Conservation (phyloP, 495 filamentous ascomycete genomes). For the Pyronema omphalodes region DNA sequence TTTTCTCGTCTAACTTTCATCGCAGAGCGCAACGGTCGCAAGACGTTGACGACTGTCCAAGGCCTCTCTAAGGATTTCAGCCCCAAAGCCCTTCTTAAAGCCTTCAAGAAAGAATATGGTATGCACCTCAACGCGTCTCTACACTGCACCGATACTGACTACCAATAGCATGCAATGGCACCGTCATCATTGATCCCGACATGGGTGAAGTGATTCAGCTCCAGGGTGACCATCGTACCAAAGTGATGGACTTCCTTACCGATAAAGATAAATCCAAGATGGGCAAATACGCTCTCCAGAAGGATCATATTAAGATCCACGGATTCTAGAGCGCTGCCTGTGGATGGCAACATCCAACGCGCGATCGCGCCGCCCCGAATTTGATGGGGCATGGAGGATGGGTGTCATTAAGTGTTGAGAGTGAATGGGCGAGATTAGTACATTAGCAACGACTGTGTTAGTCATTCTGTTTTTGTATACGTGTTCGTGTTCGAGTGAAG, state of each 20-base stretch:
- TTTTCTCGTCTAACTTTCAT: slow-evolving; percentile 26
- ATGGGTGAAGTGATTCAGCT: slow-evolving; percentile 99
- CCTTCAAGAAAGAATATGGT: slow-evolving; percentile 99
- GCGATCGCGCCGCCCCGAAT: too few relatives aligned
- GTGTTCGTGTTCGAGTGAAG: too few relatives aligned
- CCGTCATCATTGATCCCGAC: slow-evolving; percentile 88
- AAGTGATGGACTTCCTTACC: slow-evolving; percentile 92
- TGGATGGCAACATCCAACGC: too few relatives aligned
- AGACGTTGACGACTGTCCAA: slow-evolving; percentile 98
- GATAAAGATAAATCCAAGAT: slow-evolving; percentile 94
- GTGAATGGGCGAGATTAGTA: too few relatives aligned
- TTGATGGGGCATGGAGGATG: too few relatives aligned
- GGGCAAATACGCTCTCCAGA: slow-evolving; percentile 25
- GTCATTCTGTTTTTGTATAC: too few relatives aligned
- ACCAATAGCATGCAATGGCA: slow-evolving; percentile 91
- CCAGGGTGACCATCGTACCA: slow-evolving; percentile 96
- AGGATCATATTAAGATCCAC: slow-evolving; percentile 65
- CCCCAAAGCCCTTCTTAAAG: slow-evolving; percentile 98
- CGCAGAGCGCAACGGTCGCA: slow-evolving; percentile 95
- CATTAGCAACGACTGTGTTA: too few relatives aligned
- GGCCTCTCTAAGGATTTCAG: slow-evolving; percentile 95
- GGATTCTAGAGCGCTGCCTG: slow-evolving; percentile 38
- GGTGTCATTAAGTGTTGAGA: too few relatives aligned
- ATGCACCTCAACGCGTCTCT: slow-evolving; percentile 25
- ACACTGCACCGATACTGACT: too few relatives aligned